Conservation (phyloP, 495 filamentous ascomycete genomes). For the Aspergillus hancockii region DNA sequence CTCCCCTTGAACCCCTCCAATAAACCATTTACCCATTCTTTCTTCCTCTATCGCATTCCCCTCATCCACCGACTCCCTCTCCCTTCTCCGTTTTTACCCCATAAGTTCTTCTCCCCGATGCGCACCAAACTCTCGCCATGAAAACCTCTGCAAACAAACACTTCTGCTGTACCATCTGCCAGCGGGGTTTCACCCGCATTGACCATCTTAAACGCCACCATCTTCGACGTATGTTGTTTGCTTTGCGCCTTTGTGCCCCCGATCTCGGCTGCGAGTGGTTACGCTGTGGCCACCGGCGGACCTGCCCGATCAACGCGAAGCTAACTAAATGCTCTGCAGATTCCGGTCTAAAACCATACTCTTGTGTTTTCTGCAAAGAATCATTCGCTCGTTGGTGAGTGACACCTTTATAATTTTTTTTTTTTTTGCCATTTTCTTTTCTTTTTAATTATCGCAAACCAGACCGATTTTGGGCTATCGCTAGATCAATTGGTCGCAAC, state of each 20-base stretch:
- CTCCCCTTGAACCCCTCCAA: background rate
- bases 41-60: constrained; percentile 10
- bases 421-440: background rate
- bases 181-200: constrained; percentile 50
- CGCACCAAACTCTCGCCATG: constrained; percentile 29
- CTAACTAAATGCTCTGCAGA: constrained; percentile 27
- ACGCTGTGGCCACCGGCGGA: background rate
- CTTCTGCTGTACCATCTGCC: constrained; percentile 48
- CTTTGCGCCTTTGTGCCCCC: constrained; percentile 1
- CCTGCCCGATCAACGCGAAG: constrained; percentile 18
- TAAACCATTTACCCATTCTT: background rate
- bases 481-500: background rate
- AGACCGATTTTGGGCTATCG: background rate
- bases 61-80: too few relatives aligned
- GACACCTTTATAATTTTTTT: background rate
- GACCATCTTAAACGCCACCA: constrained; percentile 52
- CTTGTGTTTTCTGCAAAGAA: constrained; percentile 45
- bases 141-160: constrained; percentile 43
- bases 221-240: constrained; percentile 40
- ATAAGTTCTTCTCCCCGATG: constrained; percentile 42
- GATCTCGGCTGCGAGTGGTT: background rate
- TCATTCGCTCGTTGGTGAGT: constrained; percentile 50
- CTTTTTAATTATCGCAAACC: background rate
- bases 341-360: constrained; percentile 48
- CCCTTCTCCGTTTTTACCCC: constrained; percentile 23